Conservation (phyloP, 129 eudicot genomes). For the Lonicera japonica region DNA sequence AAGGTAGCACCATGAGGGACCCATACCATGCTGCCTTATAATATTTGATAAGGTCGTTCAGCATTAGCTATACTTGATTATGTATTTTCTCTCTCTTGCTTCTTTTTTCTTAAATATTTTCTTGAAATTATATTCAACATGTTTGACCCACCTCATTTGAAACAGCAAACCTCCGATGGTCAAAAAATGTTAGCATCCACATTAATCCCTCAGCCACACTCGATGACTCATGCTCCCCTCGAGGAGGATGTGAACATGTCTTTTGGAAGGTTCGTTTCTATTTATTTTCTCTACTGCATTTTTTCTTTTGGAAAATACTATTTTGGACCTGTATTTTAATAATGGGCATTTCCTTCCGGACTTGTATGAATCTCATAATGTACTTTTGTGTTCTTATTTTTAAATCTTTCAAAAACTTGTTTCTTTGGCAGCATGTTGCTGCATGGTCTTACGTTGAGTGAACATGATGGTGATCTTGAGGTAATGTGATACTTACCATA, state of each 20-base stretch:
- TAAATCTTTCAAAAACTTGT: constrained; percentile 11
- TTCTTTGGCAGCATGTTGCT: constrained; percentile 71
- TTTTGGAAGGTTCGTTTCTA: constrained; percentile 84
- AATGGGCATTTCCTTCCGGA: too few species aligned
- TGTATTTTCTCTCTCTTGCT: too few species aligned
- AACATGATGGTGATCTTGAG: constrained; percentile 93
- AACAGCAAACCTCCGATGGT: constrained; percentile 76
- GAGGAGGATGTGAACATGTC: constrained; percentile 93
- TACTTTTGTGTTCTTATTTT: background rate
- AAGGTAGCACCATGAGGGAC: too few species aligned
- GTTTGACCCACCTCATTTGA: constrained; percentile 8
- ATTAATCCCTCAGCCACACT: constrained; percentile 71
- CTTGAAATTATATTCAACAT: background rate
- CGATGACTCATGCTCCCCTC: constrained; percentile 45
- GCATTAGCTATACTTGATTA: too few species aligned
- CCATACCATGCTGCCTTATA: too few species aligned
- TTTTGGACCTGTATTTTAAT: too few species aligned
- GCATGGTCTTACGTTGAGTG: constrained; percentile 70
- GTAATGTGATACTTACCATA: constrained; percentile 26
- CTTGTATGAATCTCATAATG: background rate
- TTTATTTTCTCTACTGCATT: background rate
- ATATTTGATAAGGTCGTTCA: too few species aligned
- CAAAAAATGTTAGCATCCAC: constrained; percentile 88
- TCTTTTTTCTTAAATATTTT: too few species aligned
- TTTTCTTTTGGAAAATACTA: background rate